These are phyloP conservation scores for Alternaria sp. DNA, from an alignment of 2,329 filamentous ascomycete genomes.

Conservation along the genomic window DNA sequence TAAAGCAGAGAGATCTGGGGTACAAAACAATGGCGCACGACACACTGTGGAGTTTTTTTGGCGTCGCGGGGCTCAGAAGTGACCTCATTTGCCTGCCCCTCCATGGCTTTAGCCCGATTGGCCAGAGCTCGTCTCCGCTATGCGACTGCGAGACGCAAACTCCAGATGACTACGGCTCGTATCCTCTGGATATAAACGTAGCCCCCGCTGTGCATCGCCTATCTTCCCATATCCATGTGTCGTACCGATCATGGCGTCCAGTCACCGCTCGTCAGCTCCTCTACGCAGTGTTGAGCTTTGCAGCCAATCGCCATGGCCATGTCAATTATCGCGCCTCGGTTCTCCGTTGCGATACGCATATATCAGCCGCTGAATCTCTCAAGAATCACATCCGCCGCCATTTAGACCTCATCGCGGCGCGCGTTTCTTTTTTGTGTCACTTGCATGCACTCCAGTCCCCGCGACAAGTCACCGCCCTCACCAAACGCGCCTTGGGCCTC, in stretches of 20 bases:
- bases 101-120: conserved; percentile 9
- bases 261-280: background rate
- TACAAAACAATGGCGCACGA: conserved; percentile 24
- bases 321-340: conserved; percentile 6
- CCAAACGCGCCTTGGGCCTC: background rate
- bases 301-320: conserved; percentile 11
- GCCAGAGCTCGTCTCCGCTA: conserved; percentile 10
- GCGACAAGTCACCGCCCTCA: background rate
- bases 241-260: background rate
- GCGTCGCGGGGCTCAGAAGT: conserved; percentile 11
- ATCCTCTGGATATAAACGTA: background rate
- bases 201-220: background rate
- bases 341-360: background rate
- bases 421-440: background rate
- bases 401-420: background rate
- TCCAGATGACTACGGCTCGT: background rate
- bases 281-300: background rate
- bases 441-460: background rate
- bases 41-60: conserved; percentile 26
- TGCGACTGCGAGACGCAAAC: background rate
- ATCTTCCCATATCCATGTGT: background rate
- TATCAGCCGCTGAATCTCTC: background rate
- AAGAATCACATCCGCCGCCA: background rate
- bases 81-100: conserved; percentile 18
- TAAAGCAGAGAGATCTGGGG: conserved; percentile 22